Conservation (phyloP, 805 yeast genomes). For the Candida hungchunana region DNA sequence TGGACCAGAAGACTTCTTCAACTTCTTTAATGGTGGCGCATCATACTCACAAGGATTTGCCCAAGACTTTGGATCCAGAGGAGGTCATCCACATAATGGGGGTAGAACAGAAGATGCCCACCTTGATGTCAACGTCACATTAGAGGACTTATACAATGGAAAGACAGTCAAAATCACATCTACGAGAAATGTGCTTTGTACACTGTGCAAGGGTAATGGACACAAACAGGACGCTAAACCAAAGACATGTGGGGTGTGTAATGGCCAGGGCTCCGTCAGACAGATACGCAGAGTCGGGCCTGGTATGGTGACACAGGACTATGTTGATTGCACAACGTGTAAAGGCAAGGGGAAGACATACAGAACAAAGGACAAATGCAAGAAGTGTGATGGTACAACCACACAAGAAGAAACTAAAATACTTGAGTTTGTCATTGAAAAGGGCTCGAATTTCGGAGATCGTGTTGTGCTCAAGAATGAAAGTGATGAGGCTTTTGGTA, state of each 20-base stretch:
- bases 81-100: constrained; percentile 5
- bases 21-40: constrained; percentile 42
- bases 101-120: constrained; percentile 59
- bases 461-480: constrained; percentile 56
- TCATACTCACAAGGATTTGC: too few species aligned
- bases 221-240: constrained; percentile 55
- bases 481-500: constrained; percentile 76
- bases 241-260: constrained; percentile 60
- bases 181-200: constrained; percentile 69
- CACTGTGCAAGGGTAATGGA: constrained; percentile 72
- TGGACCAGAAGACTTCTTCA: constrained; percentile 72
- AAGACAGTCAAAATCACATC: constrained; percentile 71
- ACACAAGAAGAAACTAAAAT: constrained; percentile 61
- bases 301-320: constrained; percentile 65
- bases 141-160: constrained; percentile 78
- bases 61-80: constrained; percentile 4
- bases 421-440: constrained; percentile 70
- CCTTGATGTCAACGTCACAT: constrained; percentile 57
- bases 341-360: constrained; percentile 61
- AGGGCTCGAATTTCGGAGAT: constrained; percentile 66
- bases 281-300: constrained; percentile 65
- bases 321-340: constrained; percentile 62
- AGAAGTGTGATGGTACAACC: constrained; percentile 65
- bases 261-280: constrained; percentile 63
- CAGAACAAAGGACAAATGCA: constrained; percentile 69